A percentile compares a stretch with the other conserved stretches of the same genome.
Evolutionary conservation across 768 basidiomycete genomes (phyloP).

Genomic region (Mrakia gelida): DNA sequence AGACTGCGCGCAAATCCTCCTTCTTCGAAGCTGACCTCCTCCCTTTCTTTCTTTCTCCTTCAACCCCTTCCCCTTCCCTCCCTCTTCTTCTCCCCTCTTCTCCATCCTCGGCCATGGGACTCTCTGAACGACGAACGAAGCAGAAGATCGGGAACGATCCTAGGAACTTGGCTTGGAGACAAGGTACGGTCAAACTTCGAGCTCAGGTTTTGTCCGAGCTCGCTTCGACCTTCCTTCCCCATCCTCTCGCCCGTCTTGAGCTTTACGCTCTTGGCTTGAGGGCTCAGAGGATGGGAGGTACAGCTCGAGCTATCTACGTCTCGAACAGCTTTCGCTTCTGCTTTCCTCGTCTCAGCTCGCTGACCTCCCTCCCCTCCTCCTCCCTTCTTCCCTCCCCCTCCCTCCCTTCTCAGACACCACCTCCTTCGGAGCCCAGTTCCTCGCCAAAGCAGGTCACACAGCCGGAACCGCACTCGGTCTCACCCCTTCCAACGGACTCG

Average conservation of each 20-base stretch:
- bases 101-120: conserved; percentile 38
- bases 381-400: neutral
- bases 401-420: conserved; percentile 34
- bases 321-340: too few relatives aligned
- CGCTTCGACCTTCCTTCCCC: neutral
- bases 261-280: neutral
- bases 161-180: conserved; percentile 45
- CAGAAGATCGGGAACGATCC: conserved; percentile 43
- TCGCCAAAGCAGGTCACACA: conserved; percentile 43
- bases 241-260: neutral
- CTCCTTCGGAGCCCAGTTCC: conserved; percentile 45
- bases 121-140: conserved; percentile 42
- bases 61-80: neutral
- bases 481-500: conserved; percentile 37
- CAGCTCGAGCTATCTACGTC: too few relatives aligned
- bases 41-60: neutral
- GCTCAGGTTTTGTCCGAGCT: neutral
- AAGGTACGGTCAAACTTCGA: conserved; percentile 31
- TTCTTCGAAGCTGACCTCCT: too few relatives aligned
- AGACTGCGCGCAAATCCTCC: too few relatives aligned
- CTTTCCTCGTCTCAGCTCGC: too few relatives aligned
- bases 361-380: neutral
- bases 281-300: too few relatives aligned
- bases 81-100: neutral
- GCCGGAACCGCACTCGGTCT: conserved; percentile 42